A percentile compares a stretch with the other conserved stretches of the same genome.
phyloP scores from a whole-genome alignment of 2,329 filamentous ascomycete species.

The Nannizziopsis arthrosporioides region DNA sequence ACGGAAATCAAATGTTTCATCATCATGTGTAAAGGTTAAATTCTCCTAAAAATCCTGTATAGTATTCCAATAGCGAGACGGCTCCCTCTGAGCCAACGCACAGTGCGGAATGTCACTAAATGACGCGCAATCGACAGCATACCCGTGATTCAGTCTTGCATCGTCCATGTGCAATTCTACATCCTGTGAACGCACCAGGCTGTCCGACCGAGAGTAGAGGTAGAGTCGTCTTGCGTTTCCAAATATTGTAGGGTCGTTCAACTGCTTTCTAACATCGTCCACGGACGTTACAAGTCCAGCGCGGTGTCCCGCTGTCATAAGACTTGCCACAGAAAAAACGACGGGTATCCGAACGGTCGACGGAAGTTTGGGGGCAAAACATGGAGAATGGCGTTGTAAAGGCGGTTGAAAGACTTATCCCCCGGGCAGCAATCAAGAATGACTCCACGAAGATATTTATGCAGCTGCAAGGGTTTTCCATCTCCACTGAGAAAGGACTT shows the following conservation, averaged over 20 bases:
- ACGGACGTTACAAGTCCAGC: no score
- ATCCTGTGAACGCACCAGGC: background rate
- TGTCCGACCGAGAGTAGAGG: conserved; percentile 1
- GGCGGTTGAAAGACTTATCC: no score
- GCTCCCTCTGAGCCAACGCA: background rate
- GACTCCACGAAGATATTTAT: background rate
- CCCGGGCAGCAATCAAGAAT: background rate
- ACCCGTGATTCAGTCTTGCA: background rate
- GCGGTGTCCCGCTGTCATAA: no score
- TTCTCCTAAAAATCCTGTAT: no score
- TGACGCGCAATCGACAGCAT: background rate
- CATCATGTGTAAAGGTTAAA: no score
- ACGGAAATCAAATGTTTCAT: no score
- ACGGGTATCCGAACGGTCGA: conserved; percentile 17
- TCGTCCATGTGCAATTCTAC: background rate
- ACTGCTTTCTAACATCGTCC: background rate
- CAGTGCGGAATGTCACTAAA: conserved; percentile 1
- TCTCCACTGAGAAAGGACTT: no score
- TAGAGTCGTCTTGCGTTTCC: conserved; percentile 3
- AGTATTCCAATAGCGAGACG: no score
- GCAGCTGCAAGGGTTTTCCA: background rate
- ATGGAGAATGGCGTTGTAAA: conserved; percentile 15
- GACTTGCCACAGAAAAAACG: conserved; percentile 14
- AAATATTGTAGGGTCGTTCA: background rate
- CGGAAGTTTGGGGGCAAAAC: conserved; percentile 19